Conservation (phyloP, 2,329 filamentous ascomycete species). For the Cladosporium sp. region DNA sequence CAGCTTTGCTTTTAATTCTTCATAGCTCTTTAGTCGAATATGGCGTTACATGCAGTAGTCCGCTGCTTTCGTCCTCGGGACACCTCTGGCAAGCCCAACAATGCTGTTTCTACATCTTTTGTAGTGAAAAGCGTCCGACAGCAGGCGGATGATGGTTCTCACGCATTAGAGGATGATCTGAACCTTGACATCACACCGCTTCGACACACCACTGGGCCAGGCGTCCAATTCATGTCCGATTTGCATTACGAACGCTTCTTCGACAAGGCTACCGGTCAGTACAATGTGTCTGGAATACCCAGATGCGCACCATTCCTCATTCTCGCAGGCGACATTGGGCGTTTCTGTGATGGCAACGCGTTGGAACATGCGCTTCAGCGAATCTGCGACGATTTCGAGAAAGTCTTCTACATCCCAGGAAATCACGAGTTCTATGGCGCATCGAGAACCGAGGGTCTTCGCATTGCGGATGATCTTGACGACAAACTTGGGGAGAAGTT, state of each 20-base stretch:
- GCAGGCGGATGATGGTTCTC: too few species aligned
- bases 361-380: neutral
- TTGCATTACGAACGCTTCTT: slow-evolving; percentile 46
- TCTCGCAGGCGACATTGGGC: slow-evolving; percentile 50
- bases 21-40: too few species aligned
- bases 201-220: neutral
- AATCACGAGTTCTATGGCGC: slow-evolving; percentile 54
- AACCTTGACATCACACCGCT: neutral
- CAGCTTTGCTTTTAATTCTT: too few species aligned
- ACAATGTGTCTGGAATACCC: slow-evolving; percentile 37
- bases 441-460: slow-evolving; percentile 36
- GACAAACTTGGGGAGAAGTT: neutral
- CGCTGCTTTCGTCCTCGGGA: too few species aligned
- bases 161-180: neutral
- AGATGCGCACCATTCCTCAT: slow-evolving; percentile 38
- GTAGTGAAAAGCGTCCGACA: neutral
- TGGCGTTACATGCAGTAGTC: too few species aligned
- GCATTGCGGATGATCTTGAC: neutral
- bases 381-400: slow-evolving; percentile 17
- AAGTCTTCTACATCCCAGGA: slow-evolving; percentile 49
- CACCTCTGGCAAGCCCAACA: too few species aligned
- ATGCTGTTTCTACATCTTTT: neutral
- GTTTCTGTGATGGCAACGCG: slow-evolving; percentile 36
- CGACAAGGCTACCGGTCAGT: slow-evolving; percentile 7
- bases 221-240: slow-evolving; percentile 47